Evolutionary conservation across 148 eudicot species (phyloP), one percentile per base, ranked within the genome.

Genomic region (Rhododendron henanense): DNA sequence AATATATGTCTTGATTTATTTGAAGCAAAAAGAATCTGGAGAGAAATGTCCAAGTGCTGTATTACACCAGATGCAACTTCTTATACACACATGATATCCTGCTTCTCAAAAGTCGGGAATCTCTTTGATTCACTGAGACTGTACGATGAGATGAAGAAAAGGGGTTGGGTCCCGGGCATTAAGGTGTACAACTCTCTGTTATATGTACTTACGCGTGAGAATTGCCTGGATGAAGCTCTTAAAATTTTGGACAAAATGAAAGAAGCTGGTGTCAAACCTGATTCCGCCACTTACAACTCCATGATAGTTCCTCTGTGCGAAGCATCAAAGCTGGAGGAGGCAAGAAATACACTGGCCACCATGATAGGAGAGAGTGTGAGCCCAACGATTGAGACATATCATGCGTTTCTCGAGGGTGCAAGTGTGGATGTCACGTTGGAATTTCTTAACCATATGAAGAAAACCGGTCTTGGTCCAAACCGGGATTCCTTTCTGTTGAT

Each of bases 21-120:
- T 77, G 97, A 95, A 92, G 95, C 99, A 59, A 96, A 94, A 90
- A 90, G 99, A 88, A 87, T 95, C 28, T 96, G 99, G 99, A 94
- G 97, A 89, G 97, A 95, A 86, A 96, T 96, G 99, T 88, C 95
- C 51, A 90, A 87, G 59, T 86, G 86, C 85, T 95, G 97, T 86
- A 87, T 96, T 63, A 83, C 84, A 31, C 98, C 99, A 73, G 85
- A 96, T 86, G 93, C 90, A 65, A 86, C 84, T 63, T 92, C 99
- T 59, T 96, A 94, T 86, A 90, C 93, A 31, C 94, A 89, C 92
- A 92, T 96, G 94, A 94, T 96, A 79, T 96, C 97, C 37, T 93
- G 98, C 88, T 90, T 91, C 84, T 94, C 98, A 13, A 92, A 85
- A 63, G 94, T 86, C 11, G 90, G 93, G 65, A 94, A 94, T 88